These are phyloP conservation scores for Oryza officinalis DNA, from an alignment of 176 grass and related monocot genomes.

Conservation along the genomic window DNA sequence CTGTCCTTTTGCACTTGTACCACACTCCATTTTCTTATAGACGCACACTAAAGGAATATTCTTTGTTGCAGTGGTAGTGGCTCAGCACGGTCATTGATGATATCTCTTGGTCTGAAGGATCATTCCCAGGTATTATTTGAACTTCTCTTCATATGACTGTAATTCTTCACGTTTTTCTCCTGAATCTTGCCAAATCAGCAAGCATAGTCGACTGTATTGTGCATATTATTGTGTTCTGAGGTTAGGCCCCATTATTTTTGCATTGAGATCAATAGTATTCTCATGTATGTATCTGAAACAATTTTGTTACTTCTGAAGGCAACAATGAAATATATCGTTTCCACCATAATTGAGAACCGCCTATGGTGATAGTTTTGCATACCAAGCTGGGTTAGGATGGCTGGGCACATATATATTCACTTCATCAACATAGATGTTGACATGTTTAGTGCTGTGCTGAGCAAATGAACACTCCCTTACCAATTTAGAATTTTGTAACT, in stretches of 20 bases:
- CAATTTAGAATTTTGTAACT: neutral
- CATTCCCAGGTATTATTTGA: constrained; percentile 70
- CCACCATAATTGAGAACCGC: constrained; percentile 59
- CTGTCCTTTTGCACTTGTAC: neutral
- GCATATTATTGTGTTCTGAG: neutral
- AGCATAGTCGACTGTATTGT: neutral
- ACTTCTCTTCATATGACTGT: constrained; percentile 2
- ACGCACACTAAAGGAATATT: constrained; percentile 3
- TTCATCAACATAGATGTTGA: constrained; percentile 1
- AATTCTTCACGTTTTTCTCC: neutral
- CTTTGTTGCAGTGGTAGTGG: constrained; percentile 54
- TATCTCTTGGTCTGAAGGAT: constrained; percentile 93
- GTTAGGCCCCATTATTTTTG: neutral
- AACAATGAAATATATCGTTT: constrained; percentile 65
- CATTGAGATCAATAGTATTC: neutral
- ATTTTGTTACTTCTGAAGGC: constrained; percentile 38
- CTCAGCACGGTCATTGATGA: constrained; percentile 65
- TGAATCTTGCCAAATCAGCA: neutral
- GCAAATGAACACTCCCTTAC: neutral
- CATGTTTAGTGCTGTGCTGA: neutral
- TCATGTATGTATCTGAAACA: neutral
- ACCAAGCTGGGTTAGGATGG: constrained; percentile 15
- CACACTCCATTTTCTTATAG: neutral
- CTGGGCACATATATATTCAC: constrained; percentile 5
- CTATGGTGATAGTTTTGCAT: constrained; percentile 46